phyloP scores from a whole-genome alignment of 2,329 filamentous ascomycete species.

The Fusarium musae region DNA sequence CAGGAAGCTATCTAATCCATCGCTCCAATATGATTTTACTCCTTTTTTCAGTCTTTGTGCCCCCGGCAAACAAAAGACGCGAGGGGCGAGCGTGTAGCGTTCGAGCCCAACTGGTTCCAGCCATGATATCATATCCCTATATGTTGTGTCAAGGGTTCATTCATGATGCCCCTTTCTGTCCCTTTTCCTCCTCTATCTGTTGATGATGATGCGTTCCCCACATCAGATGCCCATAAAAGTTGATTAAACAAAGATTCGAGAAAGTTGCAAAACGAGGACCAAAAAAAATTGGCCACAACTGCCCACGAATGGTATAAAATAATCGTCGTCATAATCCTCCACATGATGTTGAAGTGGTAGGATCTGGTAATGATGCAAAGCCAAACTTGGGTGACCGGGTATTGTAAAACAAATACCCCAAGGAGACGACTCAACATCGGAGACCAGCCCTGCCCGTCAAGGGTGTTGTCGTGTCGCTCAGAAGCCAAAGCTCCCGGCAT shows the following conservation, averaged over 20 bases:
- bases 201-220: slow-evolving; percentile 31
- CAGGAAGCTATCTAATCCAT: slow-evolving; percentile 44
- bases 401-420: slow-evolving; percentile 44
- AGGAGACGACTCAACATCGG: slow-evolving; percentile 43
- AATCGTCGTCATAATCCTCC: slow-evolving; percentile 37
- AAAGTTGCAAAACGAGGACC: slow-evolving; percentile 41
- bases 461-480: slow-evolving; percentile 41
- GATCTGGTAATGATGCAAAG: slow-evolving; percentile 39
- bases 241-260: slow-evolving; percentile 46
- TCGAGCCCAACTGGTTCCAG: slow-evolving; percentile 33
- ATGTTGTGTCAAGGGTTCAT: slow-evolving; percentile 18
- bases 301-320: slow-evolving; percentile 32
- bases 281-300: slow-evolving; percentile 24
- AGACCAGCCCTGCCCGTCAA: slow-evolving; percentile 44
- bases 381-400: slow-evolving; percentile 41
- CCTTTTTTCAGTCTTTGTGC: slow-evolving; percentile 41
- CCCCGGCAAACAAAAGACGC: slow-evolving; percentile 29
- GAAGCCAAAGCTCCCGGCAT: slow-evolving; percentile 34
- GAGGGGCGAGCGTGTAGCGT: slow-evolving; percentile 28
- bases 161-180: slow-evolving; percentile 22
- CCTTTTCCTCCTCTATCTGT: slow-evolving; percentile 39
- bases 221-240: slow-evolving; percentile 30
- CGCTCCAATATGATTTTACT: slow-evolving; percentile 40
- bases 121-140: slow-evolving; percentile 38
- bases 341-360: slow-evolving; percentile 45